These are phyloP conservation scores for Alternaria atra DNA, from an alignment of 2,329 filamentous ascomycete genomes.

Conservation along the genomic window DNA sequence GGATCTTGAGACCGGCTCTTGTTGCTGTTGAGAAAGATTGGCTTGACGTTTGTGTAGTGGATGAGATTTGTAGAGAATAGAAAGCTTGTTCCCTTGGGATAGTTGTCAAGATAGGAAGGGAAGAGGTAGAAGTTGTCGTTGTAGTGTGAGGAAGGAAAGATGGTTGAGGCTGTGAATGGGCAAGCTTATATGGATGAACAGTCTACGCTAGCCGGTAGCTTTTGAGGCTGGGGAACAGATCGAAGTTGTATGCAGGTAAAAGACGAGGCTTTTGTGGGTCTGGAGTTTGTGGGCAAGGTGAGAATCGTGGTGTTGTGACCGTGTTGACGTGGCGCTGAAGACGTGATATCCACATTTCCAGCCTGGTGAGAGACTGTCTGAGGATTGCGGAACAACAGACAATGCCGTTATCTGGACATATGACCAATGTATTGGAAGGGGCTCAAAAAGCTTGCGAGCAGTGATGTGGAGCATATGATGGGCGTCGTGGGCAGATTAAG, in stretches of 20 bases:
- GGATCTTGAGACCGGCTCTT: slow-evolving; percentile 25
- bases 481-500: not conserved
- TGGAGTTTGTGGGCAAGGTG: not conserved
- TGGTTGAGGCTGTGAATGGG: slow-evolving; percentile 8
- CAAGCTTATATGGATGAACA: slow-evolving; percentile 25
- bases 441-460: too few relatives aligned
- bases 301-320: not conserved
- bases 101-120: slow-evolving; percentile 6
- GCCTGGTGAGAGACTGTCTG: slow-evolving; percentile 4
- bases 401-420: not conserved
- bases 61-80: not conserved
- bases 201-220: slow-evolving; percentile 1
- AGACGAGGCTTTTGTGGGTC: slow-evolving; percentile 5
- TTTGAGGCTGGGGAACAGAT: not conserved
- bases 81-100: slow-evolving; percentile 8
- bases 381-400: not conserved
- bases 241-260: slow-evolving; percentile 14
- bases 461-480: not conserved
- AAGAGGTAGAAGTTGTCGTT: slow-evolving; percentile 8
- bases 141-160: slow-evolving; percentile 29
- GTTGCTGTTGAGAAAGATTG: slow-evolving; percentile 9
- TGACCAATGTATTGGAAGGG: not conserved
- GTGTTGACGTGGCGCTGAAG: not conserved
- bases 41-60: slow-evolving; percentile 1
- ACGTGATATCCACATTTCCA: not conserved